Evolutionary conservation across 192 early-diverging fungal genomes (phyloP).

Genomic region (Entomortierella chlamydospora): DNA sequence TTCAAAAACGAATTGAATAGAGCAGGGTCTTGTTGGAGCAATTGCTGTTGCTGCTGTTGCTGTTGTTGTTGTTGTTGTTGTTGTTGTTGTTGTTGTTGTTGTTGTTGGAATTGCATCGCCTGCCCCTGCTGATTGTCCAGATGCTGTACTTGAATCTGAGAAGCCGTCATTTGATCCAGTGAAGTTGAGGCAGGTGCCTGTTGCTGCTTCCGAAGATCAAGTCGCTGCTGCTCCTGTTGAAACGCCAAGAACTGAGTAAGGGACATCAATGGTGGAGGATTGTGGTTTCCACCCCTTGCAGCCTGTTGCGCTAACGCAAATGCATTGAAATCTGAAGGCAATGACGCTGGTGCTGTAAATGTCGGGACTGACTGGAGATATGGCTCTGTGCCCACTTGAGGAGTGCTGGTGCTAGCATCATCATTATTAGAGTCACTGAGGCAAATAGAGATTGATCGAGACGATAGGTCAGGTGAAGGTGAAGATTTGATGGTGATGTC

Average conservation of each 20-base stretch:
- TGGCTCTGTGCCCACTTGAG: conserved; percentile 1
- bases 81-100: conserved; percentile 11
- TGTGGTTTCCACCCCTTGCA: conserved; percentile 9
- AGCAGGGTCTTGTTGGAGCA: conserved; percentile 24
- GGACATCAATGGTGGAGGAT: conserved; percentile 23
- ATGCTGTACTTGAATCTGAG: conserved; percentile 27
- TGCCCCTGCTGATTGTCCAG: conserved; percentile 25
- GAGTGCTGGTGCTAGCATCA: background rate
- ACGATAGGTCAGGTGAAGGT: conserved; percentile 28
- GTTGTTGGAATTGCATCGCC: conserved; percentile 28
- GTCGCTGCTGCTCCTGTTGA: conserved; percentile 24
- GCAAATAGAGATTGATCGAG: conserved; percentile 12
- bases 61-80: no score
- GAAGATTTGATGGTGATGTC: conserved; percentile 38
- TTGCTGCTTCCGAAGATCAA: conserved; percentile 18
- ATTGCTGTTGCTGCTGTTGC: conserved; percentile 28
- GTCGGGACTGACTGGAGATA: conserved; percentile 24
- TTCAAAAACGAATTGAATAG: conserved; percentile 23
- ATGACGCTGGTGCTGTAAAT: conserved; percentile 22
- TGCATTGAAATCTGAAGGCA: conserved; percentile 38
- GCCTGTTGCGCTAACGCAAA: conserved; percentile 37
- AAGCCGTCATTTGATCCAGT: background rate
- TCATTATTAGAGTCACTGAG: background rate
- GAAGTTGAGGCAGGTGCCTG: conserved; percentile 9
- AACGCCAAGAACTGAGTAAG: conserved; percentile 32